Base-by-base conservation (phyloP, 495 filamentous ascomycete genomes). In the Amorphotheca resinae region DNA sequence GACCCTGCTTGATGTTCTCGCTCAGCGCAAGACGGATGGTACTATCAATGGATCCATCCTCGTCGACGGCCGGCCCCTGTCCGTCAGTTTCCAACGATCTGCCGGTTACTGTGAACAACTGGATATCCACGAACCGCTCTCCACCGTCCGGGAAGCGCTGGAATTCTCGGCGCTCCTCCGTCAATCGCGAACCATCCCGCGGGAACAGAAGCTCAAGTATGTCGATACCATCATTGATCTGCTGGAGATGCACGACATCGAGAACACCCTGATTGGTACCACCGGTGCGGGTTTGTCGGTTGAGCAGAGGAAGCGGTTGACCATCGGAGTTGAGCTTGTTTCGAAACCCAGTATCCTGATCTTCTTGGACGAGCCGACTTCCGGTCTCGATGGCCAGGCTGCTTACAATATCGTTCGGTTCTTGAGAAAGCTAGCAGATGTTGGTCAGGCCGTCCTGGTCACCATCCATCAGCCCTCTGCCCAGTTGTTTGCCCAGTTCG, bases 141-240 rank as follows among this genome's bases (percentile, higher is more conserved):
- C 70, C 1, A 95, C 88, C 2, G 88, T 94, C 23, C 74, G 86
- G 44, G 87, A 84, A 57, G 84, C 85, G 22, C 68, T 95, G n/a
- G 70, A 72, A 34, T 95, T 95, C 60, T 82, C 76, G 45, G 87
- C 87, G 25, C 60, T 87, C 17, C 73, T 95, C 7, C 78, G 87
- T 31, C 89, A 95, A 54, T 82, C 88, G 5, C 74, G 72, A 11
- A 71, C 74, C 16, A 69, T 75, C 12, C 61, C 81, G 3, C 68
- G 70, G n/a, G 62, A 69, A 36, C 84, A 94, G 54, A 95, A 93
- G 64, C 60, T 87, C 7, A 80, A 72, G 3, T 93, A 94, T 50
- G 87, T 91, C 20, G 80, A 93, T 36, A 83, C 89, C 55, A 81
- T 95, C 34, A 88, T 95, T 51, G 80, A 80, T 57, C 72, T 94